A percentile compares a stretch with the other conserved stretches of the same genome.
phyloP scores from a whole-genome alignment of 2,329 filamentous ascomycete species.

The Coniochaeta ligniaria region DNA sequence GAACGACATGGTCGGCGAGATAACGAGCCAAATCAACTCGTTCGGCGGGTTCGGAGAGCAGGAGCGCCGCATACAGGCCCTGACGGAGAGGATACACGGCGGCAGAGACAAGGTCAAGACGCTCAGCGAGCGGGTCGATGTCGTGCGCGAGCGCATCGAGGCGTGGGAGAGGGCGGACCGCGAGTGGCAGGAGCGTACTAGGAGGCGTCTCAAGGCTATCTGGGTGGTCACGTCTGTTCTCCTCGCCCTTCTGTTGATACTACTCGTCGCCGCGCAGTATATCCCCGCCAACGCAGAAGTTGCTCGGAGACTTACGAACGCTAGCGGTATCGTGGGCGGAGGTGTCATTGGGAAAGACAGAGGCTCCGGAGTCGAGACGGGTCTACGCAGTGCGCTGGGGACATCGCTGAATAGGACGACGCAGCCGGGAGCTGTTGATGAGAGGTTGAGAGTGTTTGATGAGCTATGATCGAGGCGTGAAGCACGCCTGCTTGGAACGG shows the following conservation, averaged over 20 bases:
- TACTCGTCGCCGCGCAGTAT: conserved; percentile 30
- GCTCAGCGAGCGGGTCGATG: conserved; percentile 56
- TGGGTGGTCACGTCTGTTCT: conserved; percentile 52
- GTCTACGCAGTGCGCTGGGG: background rate
- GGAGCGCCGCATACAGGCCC: conserved; percentile 51
- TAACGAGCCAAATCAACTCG: conserved; percentile 50
- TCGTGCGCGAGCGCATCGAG: conserved; percentile 57
- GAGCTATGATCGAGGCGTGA: conserved; percentile 27
- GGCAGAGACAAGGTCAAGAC: conserved; percentile 53
- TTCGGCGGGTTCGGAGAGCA: conserved; percentile 60
- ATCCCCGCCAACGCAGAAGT: conserved; percentile 10
- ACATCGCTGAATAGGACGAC: conserved; percentile 11
- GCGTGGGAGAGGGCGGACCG: conserved; percentile 60
- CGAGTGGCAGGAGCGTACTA: conserved; percentile 62
- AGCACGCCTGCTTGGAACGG: background rate
- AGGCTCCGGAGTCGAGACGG: background rate
- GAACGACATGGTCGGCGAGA: conserved; percentile 50
- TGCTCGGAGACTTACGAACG: conserved; percentile 8
- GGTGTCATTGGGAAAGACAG: background rate
- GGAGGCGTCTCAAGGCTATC: conserved; percentile 52
- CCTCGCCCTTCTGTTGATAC: conserved; percentile 38
- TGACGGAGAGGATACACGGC: conserved; percentile 54
- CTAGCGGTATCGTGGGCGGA: conserved; percentile 2
- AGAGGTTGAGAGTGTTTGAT: conserved; percentile 35
- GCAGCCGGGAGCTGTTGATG: conserved; percentile 16